Percentiles rank a stretch among this genome's conserved stretches.
These are phyloP conservation scores for Gypsophila paniculata DNA, from an alignment of 179 eudicot genomes.

Conservation along the genomic window DNA sequence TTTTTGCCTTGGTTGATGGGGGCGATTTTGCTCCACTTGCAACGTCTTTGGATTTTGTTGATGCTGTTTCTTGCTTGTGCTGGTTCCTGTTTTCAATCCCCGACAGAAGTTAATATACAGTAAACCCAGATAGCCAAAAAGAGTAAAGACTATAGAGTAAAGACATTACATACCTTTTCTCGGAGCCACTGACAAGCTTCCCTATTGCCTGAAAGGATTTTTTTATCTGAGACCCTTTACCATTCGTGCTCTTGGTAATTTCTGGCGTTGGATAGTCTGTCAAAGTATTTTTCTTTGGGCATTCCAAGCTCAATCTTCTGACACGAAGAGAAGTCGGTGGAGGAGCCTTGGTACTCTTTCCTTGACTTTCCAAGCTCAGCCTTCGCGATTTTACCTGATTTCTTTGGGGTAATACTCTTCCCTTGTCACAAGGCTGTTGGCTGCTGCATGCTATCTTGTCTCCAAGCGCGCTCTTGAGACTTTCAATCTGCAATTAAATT, in stretches of 20 bases:
- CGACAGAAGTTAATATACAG: not conserved
- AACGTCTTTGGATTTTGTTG: slow-evolving; percentile 23
- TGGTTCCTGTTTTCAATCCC: slow-evolving; percentile 40
- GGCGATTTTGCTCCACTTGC: slow-evolving; percentile 36
- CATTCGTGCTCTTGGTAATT: slow-evolving; percentile 32
- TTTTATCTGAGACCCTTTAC: slow-evolving; percentile 69
- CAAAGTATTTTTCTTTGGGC: slow-evolving; percentile 24
- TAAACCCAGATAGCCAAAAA: not conserved
- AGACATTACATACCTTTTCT: slow-evolving; percentile 46
- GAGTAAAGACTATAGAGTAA: not conserved
- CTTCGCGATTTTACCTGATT: slow-evolving; percentile 35
- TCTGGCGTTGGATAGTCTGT: slow-evolving; percentile 36
- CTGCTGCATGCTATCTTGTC: slow-evolving; percentile 34
- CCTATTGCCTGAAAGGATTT: slow-evolving; percentile 75
- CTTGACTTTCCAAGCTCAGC: slow-evolving; percentile 28
- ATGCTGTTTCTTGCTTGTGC: slow-evolving; percentile 33
- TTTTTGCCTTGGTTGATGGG: slow-evolving; percentile 33
- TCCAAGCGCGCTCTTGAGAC: slow-evolving; percentile 53
- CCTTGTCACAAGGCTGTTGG: slow-evolving; percentile 30
- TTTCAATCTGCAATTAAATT: slow-evolving; percentile 51
- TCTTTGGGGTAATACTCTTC: slow-evolving; percentile 25
- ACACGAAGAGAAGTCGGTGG: slow-evolving; percentile 32
- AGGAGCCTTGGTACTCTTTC: slow-evolving; percentile 30
- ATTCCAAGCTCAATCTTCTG: slow-evolving; percentile 63
- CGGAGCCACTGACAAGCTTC: slow-evolving; percentile 73